Evolutionary conservation across 1,284 basidiomycete species (phyloP), one percentile per base, ranked within the genome.

Genomic region (Irpex rosettiformis): DNA sequence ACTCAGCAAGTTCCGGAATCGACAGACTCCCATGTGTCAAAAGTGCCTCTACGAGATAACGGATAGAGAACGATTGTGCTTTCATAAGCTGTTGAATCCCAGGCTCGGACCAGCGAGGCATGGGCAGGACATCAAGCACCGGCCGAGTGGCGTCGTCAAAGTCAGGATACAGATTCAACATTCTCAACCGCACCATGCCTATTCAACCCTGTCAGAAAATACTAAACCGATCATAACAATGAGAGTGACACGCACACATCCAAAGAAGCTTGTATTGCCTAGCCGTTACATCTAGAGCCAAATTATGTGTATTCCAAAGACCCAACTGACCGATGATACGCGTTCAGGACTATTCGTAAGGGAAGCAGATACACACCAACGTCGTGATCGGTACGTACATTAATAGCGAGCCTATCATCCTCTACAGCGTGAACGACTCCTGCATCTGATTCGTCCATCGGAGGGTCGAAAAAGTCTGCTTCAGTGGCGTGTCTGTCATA

Each of bases 191-290:
- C 3, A 59, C 56, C 60, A 61, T 61, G 29, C 60, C 60, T 61
- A 45, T 22, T 24, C 8, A 52, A 54, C n/a, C n/a, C n/a, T 16
- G 5, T n/a, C 28, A 22, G 22, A 11, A 30, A 28, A 21, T 5
- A 16, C n/a, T 30, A 43, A 18, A 29, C 22, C 11, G 16, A n/a
- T 47, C 2, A 24, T 8, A 22, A 45, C 7, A 18, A 45, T 5
- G 2, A 8, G 33, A 16, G 13, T 28, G 28, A 3, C 1, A 55
- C 61, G 16, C 52, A 59, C 61, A 62, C 61, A 62, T 62, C 61
- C 61, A 62, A 8, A 62, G 18, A 4, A 62, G 27, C 29, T 62
- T 62, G 43, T 62, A 62, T 33, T 59, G 58, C 8, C 61, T 40
- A 4, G 37, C 24, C 1, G 61, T 62, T 10, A 57, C 21, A 25